Evolutionary conservation across 805 yeast species (phyloP), one percentile per base, ranked within the genome.

Genomic region (Phaffomyces antillensis): DNA sequence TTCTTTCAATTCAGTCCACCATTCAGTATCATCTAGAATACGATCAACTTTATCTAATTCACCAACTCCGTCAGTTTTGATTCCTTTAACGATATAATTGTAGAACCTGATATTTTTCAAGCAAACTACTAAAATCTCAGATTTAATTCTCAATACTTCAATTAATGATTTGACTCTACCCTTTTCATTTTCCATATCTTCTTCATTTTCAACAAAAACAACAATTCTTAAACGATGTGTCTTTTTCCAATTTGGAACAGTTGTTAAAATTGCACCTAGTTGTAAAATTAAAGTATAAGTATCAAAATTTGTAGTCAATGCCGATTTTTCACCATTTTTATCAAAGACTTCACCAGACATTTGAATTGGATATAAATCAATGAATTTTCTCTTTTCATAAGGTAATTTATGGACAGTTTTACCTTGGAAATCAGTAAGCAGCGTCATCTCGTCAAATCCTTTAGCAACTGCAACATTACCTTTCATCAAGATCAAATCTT

Each of bases 321-420:
- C 81, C 16, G 83, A 77, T 44, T 76, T 76, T 26, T 70, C 73
- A 5, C 90, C 90, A 42, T 77, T 73, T 23, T 75, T 76, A 45
- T 82, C 78, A 39, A 78, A 72, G 42, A 87, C 77, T 37, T 81
- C 79, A 0, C 95, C 91, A 4, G 95, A 82, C 97, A 93, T 93
- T 58, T 93, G 99, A 52, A 93, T 90, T 0, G 99, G 99, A 62
- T 95, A 93, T 34, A 93, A 66, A 61, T 93, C 99, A 56, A 93
- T 89, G 52, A 68, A 83, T 50, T 74, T 72, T 49, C 71, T 73
- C 25, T 63, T 55, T 1, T 57, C 53, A 15, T 59, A 55, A 3
- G 58, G 53, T 17, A 66, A 40, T 13, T 59, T 60, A 4, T 61
- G 46, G 37, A 64, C 70, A 9, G 60, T 52, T 16, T 63, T 61